A percentile compares a stretch with the other conserved stretches of the same genome.
Conservation (phyloP, 2,329 filamentous ascomycete genomes). For the Clathrospora elynae region DNA sequence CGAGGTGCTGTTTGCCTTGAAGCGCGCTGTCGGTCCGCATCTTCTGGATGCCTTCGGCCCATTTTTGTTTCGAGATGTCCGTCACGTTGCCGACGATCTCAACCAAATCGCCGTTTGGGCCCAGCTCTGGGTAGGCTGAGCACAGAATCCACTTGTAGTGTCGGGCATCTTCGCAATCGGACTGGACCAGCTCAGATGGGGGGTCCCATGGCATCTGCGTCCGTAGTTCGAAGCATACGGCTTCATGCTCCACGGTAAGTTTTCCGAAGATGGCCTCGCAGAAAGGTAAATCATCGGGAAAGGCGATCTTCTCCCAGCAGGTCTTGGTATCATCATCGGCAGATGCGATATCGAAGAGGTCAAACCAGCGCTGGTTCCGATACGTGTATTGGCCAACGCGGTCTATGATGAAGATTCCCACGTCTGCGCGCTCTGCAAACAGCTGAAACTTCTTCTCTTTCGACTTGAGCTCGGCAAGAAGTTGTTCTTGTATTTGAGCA, state of each 20-base stretch:
- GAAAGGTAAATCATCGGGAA: constrained; percentile 43
- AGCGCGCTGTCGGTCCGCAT: constrained; percentile 37
- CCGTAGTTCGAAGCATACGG: constrained; percentile 47
- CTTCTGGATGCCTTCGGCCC: constrained; percentile 44
- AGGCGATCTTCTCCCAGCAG: constrained; percentile 31
- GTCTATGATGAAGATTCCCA: constrained; percentile 50
- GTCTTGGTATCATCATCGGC: constrained; percentile 22
- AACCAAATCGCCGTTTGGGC: constrained; percentile 28
- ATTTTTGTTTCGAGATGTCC: constrained; percentile 48
- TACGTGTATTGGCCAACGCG: constrained; percentile 46
- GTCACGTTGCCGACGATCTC: constrained; percentile 45
- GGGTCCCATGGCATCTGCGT: constrained; percentile 46
- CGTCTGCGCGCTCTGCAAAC: constrained; percentile 48
- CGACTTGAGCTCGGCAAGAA: constrained; percentile 44
- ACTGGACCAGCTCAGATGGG: constrained; percentile 20
- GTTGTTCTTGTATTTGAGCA: constrained; percentile 43
- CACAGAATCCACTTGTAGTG: constrained; percentile 39
- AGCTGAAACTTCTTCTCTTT: constrained; percentile 45
- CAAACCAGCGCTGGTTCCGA: constrained; percentile 49
- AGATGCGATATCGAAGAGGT: constrained; percentile 36
- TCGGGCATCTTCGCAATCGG: constrained; percentile 17
- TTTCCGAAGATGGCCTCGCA: constrained; percentile 41
- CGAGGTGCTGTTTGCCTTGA: constrained; percentile 42
- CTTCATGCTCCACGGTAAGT: constrained; percentile 38
- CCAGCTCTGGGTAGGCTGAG: constrained; percentile 37